These are phyloP conservation scores for Fusarium sacchari DNA, from an alignment of 2,329 filamentous ascomycete species.

Conservation along the genomic window DNA sequence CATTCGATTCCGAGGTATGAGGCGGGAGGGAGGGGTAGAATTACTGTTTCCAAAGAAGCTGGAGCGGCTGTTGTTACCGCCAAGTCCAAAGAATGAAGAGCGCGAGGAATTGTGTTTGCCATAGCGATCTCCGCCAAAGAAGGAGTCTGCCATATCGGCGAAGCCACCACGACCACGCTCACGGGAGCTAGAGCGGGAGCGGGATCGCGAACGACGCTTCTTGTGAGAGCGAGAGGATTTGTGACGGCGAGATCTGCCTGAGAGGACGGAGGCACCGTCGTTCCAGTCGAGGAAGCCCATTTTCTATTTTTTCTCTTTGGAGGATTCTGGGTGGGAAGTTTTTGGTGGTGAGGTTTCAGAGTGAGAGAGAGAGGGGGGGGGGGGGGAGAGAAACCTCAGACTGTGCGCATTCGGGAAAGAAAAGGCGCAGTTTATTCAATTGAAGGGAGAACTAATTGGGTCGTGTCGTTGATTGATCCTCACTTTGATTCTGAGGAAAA, in stretches of 20 bases:
- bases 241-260: conserved; percentile 43
- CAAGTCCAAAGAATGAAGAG: conserved; percentile 59
- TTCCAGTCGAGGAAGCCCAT: conserved; percentile 51
- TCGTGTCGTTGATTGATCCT: neutral
- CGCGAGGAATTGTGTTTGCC: conserved; percentile 55
- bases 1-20: neutral
- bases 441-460: neutral
- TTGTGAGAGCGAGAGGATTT: conserved; percentile 47
- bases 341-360: neutral
- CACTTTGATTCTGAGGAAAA: neutral
- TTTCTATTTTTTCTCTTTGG: neutral
- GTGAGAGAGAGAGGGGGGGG: neutral
- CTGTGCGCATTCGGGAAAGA: conserved; percentile 14
- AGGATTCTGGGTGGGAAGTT: neutral
- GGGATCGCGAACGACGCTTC: conserved; percentile 51
- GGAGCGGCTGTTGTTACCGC: conserved; percentile 55
- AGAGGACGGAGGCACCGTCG: conserved; percentile 47
- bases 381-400: neutral
- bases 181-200: conserved; percentile 52
- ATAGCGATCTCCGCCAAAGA: conserved; percentile 49
- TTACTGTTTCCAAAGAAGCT: conserved; percentile 59
- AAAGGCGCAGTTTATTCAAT: neutral
- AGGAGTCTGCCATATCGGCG: conserved; percentile 46
- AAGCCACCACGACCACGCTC: conserved; percentile 48
- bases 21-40: neutral